phyloP scores from a whole-genome alignment of 1,139 yeast species.

The Debaryomyces sp. region DNA sequence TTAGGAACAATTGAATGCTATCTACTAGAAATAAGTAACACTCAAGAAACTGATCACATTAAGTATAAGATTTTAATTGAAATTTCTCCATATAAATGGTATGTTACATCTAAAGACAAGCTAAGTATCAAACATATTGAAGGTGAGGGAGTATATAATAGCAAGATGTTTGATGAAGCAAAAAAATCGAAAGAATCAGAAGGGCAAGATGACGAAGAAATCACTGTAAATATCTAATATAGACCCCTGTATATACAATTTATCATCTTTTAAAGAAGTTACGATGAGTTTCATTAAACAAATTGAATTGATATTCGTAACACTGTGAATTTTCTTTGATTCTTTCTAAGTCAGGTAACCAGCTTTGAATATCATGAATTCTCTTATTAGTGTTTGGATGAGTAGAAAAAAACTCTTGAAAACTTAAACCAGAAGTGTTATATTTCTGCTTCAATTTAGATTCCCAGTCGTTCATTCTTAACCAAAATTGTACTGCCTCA shows the following conservation, averaged over 20 bases:
- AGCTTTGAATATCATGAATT: conserved; percentile 63
- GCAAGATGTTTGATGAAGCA: conserved; percentile 15
- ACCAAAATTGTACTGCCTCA: conserved; percentile 79
- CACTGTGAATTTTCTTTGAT: conserved; percentile 38
- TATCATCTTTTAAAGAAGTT: conserved; percentile 20
- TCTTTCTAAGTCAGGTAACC: conserved; percentile 72
- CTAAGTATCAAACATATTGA: conserved; percentile 13
- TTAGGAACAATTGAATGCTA: conserved; percentile 38
- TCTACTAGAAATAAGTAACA: conserved; percentile 25
- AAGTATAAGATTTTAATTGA: conserved; percentile 29
- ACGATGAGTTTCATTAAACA: conserved; percentile 20
- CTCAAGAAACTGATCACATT: conserved; percentile 11
- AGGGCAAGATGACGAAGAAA: conserved; percentile 11
- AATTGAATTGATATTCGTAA: conserved; percentile 26
- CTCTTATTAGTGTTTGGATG: conserved; percentile 84
- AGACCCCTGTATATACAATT: conserved; percentile 5
- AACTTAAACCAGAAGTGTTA: conserved; percentile 20
- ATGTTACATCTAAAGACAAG: conserved; percentile 9
- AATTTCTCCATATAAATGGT: conserved; percentile 25
- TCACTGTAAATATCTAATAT: conserved; percentile 12
- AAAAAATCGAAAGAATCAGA: conserved; percentile 3
- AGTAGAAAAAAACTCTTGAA: conserved; percentile 73
- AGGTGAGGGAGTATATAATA: conserved; percentile 17
- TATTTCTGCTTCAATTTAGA: conserved; percentile 18
- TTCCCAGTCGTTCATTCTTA: conserved; percentile 73